These are phyloP conservation scores for Niveomyces coronatus DNA, from an alignment of 2,329 filamentous ascomycete species.

Conservation along the genomic window DNA sequence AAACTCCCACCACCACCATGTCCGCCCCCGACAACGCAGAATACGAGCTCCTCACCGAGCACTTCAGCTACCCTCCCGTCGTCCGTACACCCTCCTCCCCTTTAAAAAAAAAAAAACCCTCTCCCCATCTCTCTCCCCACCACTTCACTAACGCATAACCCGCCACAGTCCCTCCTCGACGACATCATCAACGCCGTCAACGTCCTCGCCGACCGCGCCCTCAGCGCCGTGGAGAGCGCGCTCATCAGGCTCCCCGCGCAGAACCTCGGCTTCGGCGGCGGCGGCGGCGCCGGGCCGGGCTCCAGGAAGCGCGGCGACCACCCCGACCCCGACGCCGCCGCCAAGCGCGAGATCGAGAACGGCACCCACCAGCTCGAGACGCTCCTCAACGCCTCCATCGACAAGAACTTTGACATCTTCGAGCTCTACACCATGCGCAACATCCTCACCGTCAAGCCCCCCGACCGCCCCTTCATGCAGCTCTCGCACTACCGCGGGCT, in stretches of 20 bases:
- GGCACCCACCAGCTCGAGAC: conserved; percentile 81
- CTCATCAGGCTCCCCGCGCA: conserved; percentile 64
- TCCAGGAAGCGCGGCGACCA: conserved; percentile 28
- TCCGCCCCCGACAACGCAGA: conserved; percentile 32
- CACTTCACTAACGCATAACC: conserved; percentile 10
- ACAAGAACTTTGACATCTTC: conserved; percentile 77
- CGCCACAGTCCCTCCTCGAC: conserved; percentile 72
- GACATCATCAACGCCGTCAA: conserved; percentile 97
- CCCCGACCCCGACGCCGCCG: conserved; percentile 30
- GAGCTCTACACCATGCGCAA: conserved; percentile 88
- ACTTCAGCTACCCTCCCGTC: conserved; percentile 87
- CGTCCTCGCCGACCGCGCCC: conserved; percentile 79
- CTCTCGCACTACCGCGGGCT: conserved; percentile 74
- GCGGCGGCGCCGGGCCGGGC: no score
- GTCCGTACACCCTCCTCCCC: conserved; percentile 39
- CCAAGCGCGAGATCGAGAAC: conserved; percentile 66
- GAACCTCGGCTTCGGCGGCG: conserved; percentile 68
- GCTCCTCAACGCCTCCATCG: conserved; percentile 67
- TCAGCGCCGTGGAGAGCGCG: conserved; percentile 77
- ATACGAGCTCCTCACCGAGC: conserved; percentile 76
- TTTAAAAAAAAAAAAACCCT: conserved; percentile 2
- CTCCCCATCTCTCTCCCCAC: conserved; percentile 7
- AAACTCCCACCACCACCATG: no score
- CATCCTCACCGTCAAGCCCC: conserved; percentile 57
- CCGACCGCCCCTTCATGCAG: conserved; percentile 68